Percentiles rank a stretch among this genome's conserved stretches.
Conservation (phyloP, 306 rosid genomes). For the Prunus davidiana region DNA sequence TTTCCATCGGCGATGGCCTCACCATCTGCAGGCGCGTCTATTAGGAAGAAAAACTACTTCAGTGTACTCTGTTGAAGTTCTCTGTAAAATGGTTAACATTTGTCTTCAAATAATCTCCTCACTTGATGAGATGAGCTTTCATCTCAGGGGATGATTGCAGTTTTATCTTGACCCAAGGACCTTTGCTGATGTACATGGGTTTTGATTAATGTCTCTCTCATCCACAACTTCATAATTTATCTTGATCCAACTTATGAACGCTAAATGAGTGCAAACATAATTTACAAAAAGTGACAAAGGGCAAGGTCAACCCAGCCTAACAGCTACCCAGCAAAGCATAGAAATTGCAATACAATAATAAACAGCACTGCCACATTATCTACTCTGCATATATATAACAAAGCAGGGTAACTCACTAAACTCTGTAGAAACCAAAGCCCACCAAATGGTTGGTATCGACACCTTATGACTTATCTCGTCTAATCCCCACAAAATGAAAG, state of each 20-base stretch:
- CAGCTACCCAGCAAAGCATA: not conserved
- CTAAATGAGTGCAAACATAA: too few relatives aligned
- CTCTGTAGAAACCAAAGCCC: too few relatives aligned
- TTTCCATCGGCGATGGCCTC: slow-evolving; percentile 50
- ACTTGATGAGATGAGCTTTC: not conserved
- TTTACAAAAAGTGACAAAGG: too few relatives aligned
- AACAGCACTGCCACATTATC: too few relatives aligned
- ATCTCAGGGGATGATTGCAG: not conserved
- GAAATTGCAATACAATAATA: not conserved
- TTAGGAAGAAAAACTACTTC: not conserved
- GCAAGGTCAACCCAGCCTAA: not conserved
- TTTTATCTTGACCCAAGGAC: not conserved
- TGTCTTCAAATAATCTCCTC: not conserved
- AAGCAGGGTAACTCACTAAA: too few relatives aligned
- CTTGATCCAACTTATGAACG: too few relatives aligned
- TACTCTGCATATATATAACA: too few relatives aligned
- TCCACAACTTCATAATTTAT: too few relatives aligned
- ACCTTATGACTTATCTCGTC: too few relatives aligned
- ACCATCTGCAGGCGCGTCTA: slow-evolving; percentile 41
- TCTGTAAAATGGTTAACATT: not conserved
- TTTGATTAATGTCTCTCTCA: too few relatives aligned
- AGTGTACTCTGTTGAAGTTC: not conserved
- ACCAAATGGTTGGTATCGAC: too few relatives aligned
- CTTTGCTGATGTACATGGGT: not conserved
- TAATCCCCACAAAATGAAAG: not conserved